Evolutionary conservation across 306 rosid species (phyloP), one percentile per base, ranked within the genome.

Genomic region (Potentilla sterilis): DNA sequence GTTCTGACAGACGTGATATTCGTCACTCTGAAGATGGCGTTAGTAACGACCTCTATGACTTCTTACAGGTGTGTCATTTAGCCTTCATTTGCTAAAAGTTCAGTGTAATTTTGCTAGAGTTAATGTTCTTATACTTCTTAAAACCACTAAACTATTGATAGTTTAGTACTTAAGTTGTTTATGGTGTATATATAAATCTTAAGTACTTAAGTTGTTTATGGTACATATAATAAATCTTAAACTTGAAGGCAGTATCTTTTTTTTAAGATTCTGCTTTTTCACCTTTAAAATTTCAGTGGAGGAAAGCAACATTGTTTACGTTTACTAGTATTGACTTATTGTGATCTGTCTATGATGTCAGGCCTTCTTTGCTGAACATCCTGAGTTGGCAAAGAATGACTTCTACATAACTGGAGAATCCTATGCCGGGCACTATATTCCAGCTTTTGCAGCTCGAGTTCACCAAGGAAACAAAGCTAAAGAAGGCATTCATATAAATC

Each of bases 381-480:
- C 97, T 10, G 81, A 92, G 73, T 88, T 84, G 81, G 96, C 88
- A 63, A 48, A 80, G 57, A 92, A 95, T 84, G 97, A 95, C 80
- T 92, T 95, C 49, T 95, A 80, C 82, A 95, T 95, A 73, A 95
- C 99, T 32, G 99, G 97, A 44, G 99, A 95, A 75, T 95, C 99
- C 65, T 95, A 95, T 86, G 97, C 99, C 14, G 99, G 99, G 65
- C 99, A 95, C 84, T 95, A 95, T 59, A 95, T 95, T 83, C 99
- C 99, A 42, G 99, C 99, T 67, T 84, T 95, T 86, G 99, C 99
- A 67, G 89, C 97, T 75, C 92, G 97, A 75, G 89, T 95, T 40
- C 97, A 90, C 52, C 89, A 11, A 73, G 99, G 99, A 80, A 95
- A 95, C 91, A 92, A 92, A 83, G 97, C 90, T 58, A 95, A 89